These are phyloP conservation scores for Wickerhamomyces bovis DNA, from an alignment of 805 yeast genomes.

Conservation along the genomic window DNA sequence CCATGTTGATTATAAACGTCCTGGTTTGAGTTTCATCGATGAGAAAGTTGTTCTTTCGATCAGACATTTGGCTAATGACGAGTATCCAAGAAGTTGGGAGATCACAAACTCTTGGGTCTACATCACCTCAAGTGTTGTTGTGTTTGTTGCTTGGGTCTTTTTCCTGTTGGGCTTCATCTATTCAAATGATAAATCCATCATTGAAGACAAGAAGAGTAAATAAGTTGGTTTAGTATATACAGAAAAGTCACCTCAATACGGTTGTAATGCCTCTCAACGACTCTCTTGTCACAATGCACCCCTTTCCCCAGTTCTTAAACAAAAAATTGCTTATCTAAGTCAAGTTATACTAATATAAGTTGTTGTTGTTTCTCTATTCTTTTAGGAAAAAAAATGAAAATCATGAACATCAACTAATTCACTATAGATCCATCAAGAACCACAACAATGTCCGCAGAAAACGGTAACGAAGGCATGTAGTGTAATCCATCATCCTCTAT, in stretches of 20 bases:
- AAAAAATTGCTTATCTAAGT: too few species aligned
- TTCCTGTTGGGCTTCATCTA: constrained; percentile 60
- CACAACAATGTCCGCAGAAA: neutral
- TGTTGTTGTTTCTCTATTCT: too few species aligned
- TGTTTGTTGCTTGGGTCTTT: constrained; percentile 67
- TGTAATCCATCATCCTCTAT: neutral
- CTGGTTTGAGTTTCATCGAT: constrained; percentile 63
- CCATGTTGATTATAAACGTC: constrained; percentile 66
- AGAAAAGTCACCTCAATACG: neutral
- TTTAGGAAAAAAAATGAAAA: neutral
- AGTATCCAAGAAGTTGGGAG: constrained; percentile 88
- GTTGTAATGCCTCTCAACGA: too few species aligned
- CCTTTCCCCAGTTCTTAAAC: too few species aligned
- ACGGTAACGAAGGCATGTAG: neutral
- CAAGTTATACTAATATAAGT: too few species aligned
- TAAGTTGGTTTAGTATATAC: constrained; percentile 1
- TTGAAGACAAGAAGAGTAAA: constrained; percentile 18
- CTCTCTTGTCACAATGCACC: too few species aligned
- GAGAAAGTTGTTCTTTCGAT: constrained; percentile 72
- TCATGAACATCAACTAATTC: neutral
- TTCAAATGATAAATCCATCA: constrained; percentile 13
- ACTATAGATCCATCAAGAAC: too few species aligned
- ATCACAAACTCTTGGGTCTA: constrained; percentile 93
- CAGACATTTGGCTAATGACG: constrained; percentile 93
- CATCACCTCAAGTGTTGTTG: constrained; percentile 61